Evolutionary conservation across 2,329 filamentous ascomycete species (phyloP).

Genomic region (Amauroascus verrucosus): DNA sequence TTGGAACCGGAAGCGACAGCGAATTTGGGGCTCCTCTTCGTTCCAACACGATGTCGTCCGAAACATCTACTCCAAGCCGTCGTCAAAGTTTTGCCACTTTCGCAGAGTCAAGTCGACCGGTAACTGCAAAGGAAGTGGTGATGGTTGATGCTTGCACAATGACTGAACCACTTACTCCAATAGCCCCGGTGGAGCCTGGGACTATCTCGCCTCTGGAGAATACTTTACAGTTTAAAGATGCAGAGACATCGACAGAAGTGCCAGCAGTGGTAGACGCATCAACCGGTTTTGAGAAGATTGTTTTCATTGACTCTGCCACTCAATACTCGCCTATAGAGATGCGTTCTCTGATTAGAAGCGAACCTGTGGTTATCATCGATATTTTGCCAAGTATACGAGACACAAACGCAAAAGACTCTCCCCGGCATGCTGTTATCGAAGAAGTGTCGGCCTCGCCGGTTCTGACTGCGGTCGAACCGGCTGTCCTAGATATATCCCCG

Average conservation of each 20-base stretch:
- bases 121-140: constrained; percentile 22
- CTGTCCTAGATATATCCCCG: background rate
- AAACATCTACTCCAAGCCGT: constrained; percentile 31
- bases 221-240: background rate
- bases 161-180: constrained; percentile 42
- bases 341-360: constrained; percentile 18
- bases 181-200: background rate
- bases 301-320: constrained; percentile 32
- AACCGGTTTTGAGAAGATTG: constrained; percentile 1
- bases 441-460: background rate
- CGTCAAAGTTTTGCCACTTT: constrained; percentile 25
- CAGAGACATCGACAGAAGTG: constrained; percentile 3
- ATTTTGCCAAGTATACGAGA: constrained; percentile 36
- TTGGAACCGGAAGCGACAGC: constrained; percentile 60
- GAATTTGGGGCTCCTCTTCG: constrained; percentile 41
- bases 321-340: constrained; percentile 35
- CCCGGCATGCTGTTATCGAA: background rate
- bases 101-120: constrained; percentile 22
- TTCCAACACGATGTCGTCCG: constrained; percentile 27
- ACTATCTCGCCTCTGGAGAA: background rate
- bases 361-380: constrained; percentile 21
- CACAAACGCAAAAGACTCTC: constrained; percentile 16
- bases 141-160: constrained; percentile 55
- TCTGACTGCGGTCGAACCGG: background rate
- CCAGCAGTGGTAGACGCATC: constrained; percentile 5